Evolutionary conservation across 768 basidiomycete species (phyloP).

Genomic region (Lentinula lateritia): DNA sequence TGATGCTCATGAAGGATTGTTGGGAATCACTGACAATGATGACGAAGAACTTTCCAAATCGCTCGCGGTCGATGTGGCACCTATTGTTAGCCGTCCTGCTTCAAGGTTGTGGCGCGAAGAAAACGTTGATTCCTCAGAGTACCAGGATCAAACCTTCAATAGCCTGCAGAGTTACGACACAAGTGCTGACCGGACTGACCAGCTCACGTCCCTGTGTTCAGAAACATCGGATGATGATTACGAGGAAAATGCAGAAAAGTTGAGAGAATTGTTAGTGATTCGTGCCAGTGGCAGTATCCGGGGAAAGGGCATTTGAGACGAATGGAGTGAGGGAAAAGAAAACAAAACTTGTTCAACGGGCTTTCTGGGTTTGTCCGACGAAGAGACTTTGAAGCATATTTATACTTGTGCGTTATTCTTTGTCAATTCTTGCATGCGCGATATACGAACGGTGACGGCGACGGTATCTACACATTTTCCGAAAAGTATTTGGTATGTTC

Average conservation of each 20-base stretch:
- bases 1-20: neutral
- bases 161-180: neutral
- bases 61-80: neutral
- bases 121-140: neutral
- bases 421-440: neutral
- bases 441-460: neutral
- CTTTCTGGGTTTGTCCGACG: too few species aligned
- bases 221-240: neutral
- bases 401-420: neutral
- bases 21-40: neutral
- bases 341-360: too few species aligned
- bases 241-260: neutral
- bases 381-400: too few species aligned
- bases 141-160: neutral
- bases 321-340: neutral
- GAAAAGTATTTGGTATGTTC: neutral
- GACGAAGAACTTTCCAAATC: neutral
- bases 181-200: neutral
- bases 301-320: neutral
- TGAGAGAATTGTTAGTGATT: neutral
- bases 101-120: neutral
- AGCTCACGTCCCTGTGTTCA: neutral
- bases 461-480: neutral
- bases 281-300: neutral
- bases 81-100: neutral